phyloP scores from a whole-genome alignment of 179 eudicot genomes.

The Sideroxylon spinosum region DNA sequence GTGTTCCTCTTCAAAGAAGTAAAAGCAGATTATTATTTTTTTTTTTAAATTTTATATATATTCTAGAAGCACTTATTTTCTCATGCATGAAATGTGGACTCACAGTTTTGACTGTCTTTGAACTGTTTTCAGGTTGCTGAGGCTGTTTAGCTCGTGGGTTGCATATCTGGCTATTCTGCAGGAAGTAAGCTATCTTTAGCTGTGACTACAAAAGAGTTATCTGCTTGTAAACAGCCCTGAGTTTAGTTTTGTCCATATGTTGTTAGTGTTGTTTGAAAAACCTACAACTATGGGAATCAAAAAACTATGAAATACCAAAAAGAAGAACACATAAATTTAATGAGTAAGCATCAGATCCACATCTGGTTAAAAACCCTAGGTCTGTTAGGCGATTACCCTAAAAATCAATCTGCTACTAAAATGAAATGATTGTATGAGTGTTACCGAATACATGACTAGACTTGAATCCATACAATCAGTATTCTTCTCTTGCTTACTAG shows the following conservation, averaged over 20 bases:
- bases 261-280: no score
- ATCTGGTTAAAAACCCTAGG: no score
- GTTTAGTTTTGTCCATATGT: not conserved
- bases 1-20: not conserved
- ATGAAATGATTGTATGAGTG: no score
- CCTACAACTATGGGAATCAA: no score
- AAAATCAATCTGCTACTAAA: no score
- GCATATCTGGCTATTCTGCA: not conserved
- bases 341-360: no score
- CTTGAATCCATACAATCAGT: no score
- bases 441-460: no score
- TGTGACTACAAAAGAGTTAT: not conserved
- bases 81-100: not conserved
- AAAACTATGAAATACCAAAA: no score
- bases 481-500: no score
- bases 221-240: not conserved
- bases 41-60: not conserved
- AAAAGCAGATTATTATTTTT: not conserved
- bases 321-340: no score
- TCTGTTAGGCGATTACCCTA: no score
- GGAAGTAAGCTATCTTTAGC: slow-evolving; percentile 11
- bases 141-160: not conserved
- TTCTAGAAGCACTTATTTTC: not conserved
- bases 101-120: not conserved
- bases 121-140: not conserved